These are phyloP conservation scores for Chaetoceros tenuissimus DNA, from an alignment of 108 stramenopile genomes.

Conservation along the genomic window DNA sequence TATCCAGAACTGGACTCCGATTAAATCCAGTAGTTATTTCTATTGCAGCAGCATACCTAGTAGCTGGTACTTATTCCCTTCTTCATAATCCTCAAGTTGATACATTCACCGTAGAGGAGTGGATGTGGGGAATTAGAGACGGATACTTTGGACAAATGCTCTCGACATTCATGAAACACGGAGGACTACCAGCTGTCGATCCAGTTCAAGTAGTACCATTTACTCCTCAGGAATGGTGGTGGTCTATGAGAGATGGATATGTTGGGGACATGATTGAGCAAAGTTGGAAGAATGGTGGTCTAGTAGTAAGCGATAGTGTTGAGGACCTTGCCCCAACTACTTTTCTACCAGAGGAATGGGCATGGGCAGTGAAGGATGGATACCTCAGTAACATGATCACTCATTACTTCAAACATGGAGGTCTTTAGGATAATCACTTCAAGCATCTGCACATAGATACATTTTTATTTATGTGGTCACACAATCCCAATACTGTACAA, in stretches of 20 bases:
- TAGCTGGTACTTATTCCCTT: neutral
- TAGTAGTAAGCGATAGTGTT: neutral
- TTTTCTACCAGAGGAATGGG: conserved; percentile 29
- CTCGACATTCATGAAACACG: conserved; percentile 19
- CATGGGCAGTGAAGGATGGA: conserved; percentile 29
- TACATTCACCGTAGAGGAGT: conserved; percentile 27
- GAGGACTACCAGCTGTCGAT: conserved; percentile 22
- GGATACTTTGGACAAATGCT: conserved; percentile 26
- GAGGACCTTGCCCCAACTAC: conserved; percentile 6
- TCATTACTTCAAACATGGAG: conserved; percentile 28
- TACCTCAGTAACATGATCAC: conserved; percentile 15
- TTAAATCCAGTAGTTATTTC: neutral
- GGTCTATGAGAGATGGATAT: conserved; percentile 43
- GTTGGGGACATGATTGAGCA: conserved; percentile 19
- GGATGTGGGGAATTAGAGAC: conserved; percentile 24
- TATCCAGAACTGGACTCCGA: neutral
- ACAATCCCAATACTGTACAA: conserved; percentile 76
- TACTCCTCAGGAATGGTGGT: conserved; percentile 33
- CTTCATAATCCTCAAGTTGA: conserved; percentile 1
- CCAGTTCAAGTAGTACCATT: conserved; percentile 12
- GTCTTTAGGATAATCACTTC: conserved; percentile 9
- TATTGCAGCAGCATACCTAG: neutral
- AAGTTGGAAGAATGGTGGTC: conserved; percentile 40
- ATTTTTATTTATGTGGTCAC: conserved; percentile 39
- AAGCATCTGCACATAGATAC: conserved; percentile 11